Evolutionary conservation across 2,329 filamentous ascomycete genomes (phyloP).

Genomic region (Cercospora sp.): DNA sequence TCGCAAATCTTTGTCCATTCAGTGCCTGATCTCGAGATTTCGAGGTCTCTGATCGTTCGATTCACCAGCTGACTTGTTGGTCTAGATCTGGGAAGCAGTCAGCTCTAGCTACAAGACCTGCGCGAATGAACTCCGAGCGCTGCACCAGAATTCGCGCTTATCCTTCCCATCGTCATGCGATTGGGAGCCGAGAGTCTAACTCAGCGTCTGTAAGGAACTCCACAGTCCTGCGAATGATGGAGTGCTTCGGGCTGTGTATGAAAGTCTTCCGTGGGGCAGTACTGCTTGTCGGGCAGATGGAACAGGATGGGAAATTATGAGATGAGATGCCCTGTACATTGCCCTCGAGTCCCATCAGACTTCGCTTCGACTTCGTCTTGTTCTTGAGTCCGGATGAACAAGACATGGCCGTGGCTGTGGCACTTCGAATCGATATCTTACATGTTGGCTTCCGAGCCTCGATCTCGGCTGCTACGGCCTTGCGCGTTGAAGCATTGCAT

Average conservation of each 20-base stretch:
- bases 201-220: not conserved
- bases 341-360: not conserved
- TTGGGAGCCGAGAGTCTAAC: not conserved
- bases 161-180: not conserved
- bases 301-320: not conserved
- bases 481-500: not conserved
- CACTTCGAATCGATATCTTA: not conserved
- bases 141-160: not conserved
- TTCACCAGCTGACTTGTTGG: not conserved
- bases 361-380: not conserved
- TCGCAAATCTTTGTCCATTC: not conserved
- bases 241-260: not conserved
- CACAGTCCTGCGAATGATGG: not conserved
- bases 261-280: not conserved
- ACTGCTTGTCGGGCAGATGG: not conserved
- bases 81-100: not conserved
- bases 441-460: not conserved
- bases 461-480: not conserved
- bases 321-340: not conserved
- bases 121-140: not conserved
- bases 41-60: not conserved
- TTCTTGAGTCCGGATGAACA: not conserved
- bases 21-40: not conserved
- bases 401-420: not conserved
- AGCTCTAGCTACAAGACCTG: not conserved